Base-by-base conservation (phyloP, 2,329 filamentous ascomycete species). In the Parastagonospora avenae region DNA sequence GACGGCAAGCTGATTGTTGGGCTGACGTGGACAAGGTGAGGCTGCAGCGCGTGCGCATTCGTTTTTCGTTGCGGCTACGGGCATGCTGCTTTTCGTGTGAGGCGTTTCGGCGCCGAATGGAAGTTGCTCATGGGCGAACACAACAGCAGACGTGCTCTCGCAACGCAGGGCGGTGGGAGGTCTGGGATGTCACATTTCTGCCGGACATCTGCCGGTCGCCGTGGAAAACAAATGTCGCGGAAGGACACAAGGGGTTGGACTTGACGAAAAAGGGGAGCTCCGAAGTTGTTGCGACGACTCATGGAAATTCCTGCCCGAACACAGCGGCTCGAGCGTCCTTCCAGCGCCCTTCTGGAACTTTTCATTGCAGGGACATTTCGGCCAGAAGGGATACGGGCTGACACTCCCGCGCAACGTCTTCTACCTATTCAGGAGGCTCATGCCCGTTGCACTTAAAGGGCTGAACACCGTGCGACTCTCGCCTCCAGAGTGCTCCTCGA, bases 311-410 rank as follows among this genome's bases (percentile, higher is more conserved):
- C 41, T 50, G 47, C 32, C 54, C 44, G 40, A 38, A 49, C 36
- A n/a, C 11, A 4, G 30, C 37, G 60, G 66, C 62, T 61, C 66
- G 66, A 70, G 66, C 66, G 59, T 55, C 59, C 59, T 67, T 68
- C 66, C 39, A 59, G 43, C 48, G 50, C 37, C 35, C 55, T 67
- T 66, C 62, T 57, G 57, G 63, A 67, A 63, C 59, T 16, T 48
- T 50, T 51, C 42, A 52, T 55, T 54, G 48, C 52, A 57, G 55
- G 58, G 59, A 48, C 50, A 60, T 55, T 42, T 36, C 42, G 42
- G 48, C 50, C 40, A 52, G 45, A 42, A 42, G 24, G 27, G 33
- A 49, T 37, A 46, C 48, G 44, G 43, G n/a, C 31, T 24, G 30
- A 42, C 42, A 47, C 46, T 54, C n/a, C 53, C 35, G 46, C 41